Percentiles rank a stretch among this genome's conserved stretches.
phyloP scores from a whole-genome alignment of 2,329 filamentous ascomycete species.

The Celoporthe dispersa region DNA sequence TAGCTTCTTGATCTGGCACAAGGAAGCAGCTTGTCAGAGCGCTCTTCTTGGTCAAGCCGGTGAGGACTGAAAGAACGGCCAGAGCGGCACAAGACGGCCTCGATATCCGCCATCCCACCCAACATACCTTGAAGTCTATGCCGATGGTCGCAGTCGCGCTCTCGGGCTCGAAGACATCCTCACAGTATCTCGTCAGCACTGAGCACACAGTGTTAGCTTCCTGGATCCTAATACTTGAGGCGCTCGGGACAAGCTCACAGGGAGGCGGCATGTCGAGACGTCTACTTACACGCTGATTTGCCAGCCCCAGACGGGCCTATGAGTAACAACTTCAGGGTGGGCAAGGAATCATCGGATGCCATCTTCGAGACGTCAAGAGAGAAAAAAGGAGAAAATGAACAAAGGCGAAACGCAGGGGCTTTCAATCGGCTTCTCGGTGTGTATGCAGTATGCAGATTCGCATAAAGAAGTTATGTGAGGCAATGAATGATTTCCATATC shows the following conservation, averaged over 20 bases:
- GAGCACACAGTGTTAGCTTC: background rate
- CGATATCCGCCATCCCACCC: background rate
- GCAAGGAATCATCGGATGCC: slow-evolving; percentile 52
- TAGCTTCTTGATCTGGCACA: slow-evolving; percentile 53
- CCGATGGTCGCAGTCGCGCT: slow-evolving; percentile 59
- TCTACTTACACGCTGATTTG: slow-evolving; percentile 56
- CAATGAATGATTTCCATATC: background rate
- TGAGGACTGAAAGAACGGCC: background rate
- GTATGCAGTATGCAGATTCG: background rate
- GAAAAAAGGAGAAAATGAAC: background rate
- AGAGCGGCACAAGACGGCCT: background rate
- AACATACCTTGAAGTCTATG: slow-evolving; percentile 58
- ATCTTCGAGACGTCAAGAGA: slow-evolving; percentile 34
- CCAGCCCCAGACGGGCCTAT: slow-evolving; percentile 61
- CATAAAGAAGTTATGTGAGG: background rate
- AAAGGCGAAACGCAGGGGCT: too few species aligned
- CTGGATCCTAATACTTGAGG: background rate
- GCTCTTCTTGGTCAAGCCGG: background rate
- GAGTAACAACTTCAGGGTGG: slow-evolving; percentile 57
- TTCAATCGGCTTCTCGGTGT: background rate
- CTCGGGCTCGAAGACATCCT: slow-evolving; percentile 61
- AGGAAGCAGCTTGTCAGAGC: slow-evolving; percentile 12
- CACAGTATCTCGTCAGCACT: slow-evolving; percentile 60
- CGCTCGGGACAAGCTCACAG: background rate
- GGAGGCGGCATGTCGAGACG: background rate